phyloP scores from a whole-genome alignment of 345 rosid genomes.

The Crucihimalaya himalaica region DNA sequence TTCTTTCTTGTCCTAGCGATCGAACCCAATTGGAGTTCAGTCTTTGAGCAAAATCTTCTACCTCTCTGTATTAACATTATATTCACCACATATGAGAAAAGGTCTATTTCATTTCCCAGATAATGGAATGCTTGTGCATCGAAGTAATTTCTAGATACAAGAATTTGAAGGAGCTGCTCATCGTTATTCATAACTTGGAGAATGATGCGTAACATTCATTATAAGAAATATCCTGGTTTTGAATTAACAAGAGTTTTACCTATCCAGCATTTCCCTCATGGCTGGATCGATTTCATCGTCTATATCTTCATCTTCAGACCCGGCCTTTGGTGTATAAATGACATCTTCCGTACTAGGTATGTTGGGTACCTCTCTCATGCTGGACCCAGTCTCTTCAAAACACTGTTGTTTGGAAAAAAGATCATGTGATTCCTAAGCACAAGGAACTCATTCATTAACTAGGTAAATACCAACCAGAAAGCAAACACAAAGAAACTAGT shows the following conservation, averaged over 20 bases:
- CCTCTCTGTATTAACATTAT: conserved; percentile 56
- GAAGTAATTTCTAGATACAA: neutral
- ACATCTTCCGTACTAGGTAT: conserved; percentile 45
- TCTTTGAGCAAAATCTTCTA: conserved; percentile 90
- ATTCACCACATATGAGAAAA: conserved; percentile 17
- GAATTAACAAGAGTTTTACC: conserved; percentile 45
- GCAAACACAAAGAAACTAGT: conserved; percentile 11
- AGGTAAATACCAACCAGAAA: conserved; percentile 18
- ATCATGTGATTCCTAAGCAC: conserved; percentile 50
- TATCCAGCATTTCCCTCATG: conserved; percentile 73
- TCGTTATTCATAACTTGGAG: conserved; percentile 4
- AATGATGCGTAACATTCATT: neutral
- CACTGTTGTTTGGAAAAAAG: conserved; percentile 39
- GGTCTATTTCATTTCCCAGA: conserved; percentile 9
- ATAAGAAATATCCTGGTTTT: neutral
- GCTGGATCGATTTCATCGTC: conserved; percentile 93
- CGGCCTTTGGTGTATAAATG: conserved; percentile 47
- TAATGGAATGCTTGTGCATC: too few relatives aligned
- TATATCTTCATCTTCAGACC: conserved; percentile 59
- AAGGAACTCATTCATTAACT: conserved; percentile 26
- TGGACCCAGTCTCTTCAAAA: conserved; percentile 42
- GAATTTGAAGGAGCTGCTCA: neutral
- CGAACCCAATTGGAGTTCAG: conserved; percentile 76
- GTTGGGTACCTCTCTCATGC: conserved; percentile 47
- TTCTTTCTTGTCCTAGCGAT: conserved; percentile 60